Conservation (phyloP, 345 rosid genomes). For the Camelina sativa region DNA sequence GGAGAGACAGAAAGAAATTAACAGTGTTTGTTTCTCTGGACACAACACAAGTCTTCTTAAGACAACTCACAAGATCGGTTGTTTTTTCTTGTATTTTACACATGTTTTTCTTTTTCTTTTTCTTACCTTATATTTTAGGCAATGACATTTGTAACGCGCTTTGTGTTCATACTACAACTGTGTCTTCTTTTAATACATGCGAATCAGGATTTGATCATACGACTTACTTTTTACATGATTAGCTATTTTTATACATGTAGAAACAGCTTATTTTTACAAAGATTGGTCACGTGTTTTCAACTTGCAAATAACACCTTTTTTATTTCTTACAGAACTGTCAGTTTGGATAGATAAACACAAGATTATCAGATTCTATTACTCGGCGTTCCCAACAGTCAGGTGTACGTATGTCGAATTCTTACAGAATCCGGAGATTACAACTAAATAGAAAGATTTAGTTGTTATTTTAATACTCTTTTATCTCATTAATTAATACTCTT, state of each 20-base stretch:
- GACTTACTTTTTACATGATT: conserved; percentile 7
- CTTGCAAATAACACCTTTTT: not conserved
- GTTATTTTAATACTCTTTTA: not conserved
- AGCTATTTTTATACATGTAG: not conserved
- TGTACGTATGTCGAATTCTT: not conserved
- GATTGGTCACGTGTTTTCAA: conserved; percentile 12
- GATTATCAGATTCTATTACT: conserved; percentile 7
- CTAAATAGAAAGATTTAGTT: not conserved
- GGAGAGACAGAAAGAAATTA: conserved; percentile 12
- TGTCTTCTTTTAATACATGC: not conserved
- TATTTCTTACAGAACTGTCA: not conserved
- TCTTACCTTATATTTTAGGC: conserved; percentile 24
- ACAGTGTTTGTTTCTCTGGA: conserved; percentile 42
- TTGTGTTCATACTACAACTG: not conserved
- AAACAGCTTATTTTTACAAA: conserved; percentile 5
- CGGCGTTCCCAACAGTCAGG: not conserved
- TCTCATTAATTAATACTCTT: no score
- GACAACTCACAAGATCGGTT: conserved; percentile 45
- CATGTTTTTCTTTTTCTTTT: not conserved
- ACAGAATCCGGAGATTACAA: not conserved
- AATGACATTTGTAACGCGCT: conserved; percentile 36
- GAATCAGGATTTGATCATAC: not conserved
- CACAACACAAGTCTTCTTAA: conserved; percentile 36
- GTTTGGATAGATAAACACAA: not conserved
- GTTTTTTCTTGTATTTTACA: not conserved